phyloP scores from a whole-genome alignment of 1,284 basidiomycete genomes.

The Athelia psychrophila region DNA sequence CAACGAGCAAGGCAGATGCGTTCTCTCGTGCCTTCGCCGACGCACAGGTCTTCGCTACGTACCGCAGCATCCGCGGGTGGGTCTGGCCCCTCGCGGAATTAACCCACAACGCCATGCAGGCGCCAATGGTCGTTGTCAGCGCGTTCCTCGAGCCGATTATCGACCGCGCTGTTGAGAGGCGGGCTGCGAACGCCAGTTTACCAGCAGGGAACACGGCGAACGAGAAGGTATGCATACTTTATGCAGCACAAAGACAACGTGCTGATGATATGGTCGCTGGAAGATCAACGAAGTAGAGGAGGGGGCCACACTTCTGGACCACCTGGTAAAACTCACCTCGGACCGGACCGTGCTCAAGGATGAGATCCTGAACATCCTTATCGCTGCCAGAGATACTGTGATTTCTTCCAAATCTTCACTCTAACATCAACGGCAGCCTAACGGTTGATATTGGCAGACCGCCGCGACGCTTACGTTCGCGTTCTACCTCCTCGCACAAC shows the following conservation, averaged over 20 bases:
- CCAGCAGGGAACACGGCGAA: slow-evolving; percentile 17
- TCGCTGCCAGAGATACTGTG: slow-evolving; percentile 21
- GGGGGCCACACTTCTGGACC: slow-evolving; percentile 11
- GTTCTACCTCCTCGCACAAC: slow-evolving; percentile 28
- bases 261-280: neutral
- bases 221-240: too few species aligned
- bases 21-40: slow-evolving; percentile 9
- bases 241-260: slow-evolving; percentile 8
- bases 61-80: neutral
- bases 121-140: slow-evolving; percentile 14
- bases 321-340: slow-evolving; percentile 9
- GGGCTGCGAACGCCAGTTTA: slow-evolving; percentile 7
- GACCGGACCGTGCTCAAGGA: slow-evolving; percentile 19
- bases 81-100: slow-evolving; percentile 17
- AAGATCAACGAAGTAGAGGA: slow-evolving; percentile 9
- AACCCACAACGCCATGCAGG: slow-evolving; percentile 12
- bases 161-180: neutral
- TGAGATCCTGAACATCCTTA: slow-evolving; percentile 22
- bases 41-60: slow-evolving; percentile 2
- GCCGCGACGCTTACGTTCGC: slow-evolving; percentile 22
- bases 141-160: slow-evolving; percentile 2
- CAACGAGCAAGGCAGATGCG: slow-evolving; percentile 1
- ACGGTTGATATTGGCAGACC: slow-evolving; percentile 15
- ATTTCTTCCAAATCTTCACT: neutral
- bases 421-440: too few species aligned